Evolutionary conservation across 176 grass and related monocot species (phyloP).

Genomic region (Microstegium vimineum): DNA sequence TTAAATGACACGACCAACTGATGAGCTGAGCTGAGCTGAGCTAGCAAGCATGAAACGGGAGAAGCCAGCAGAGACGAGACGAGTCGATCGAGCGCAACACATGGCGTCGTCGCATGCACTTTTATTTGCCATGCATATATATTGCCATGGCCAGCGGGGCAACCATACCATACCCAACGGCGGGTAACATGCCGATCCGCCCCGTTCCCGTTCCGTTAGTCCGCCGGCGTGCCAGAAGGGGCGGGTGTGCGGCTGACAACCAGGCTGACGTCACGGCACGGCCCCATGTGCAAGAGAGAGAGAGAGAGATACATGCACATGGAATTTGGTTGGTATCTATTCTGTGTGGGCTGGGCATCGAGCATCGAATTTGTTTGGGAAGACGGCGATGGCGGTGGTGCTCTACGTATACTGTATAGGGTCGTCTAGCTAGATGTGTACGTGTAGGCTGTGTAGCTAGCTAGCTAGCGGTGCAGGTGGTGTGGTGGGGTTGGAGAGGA

Average conservation of each 20-base stretch:
- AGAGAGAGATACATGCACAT: too few species aligned
- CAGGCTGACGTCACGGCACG: slow-evolving; percentile 15
- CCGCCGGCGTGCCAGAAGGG: neutral
- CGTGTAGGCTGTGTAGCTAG: too few species aligned
- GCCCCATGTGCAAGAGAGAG: too few species aligned
- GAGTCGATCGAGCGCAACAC: neutral
- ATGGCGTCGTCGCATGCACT: slow-evolving; percentile 14
- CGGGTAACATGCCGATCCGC: slow-evolving; percentile 24
- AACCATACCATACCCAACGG: too few species aligned
- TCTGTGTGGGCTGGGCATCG: too few species aligned
- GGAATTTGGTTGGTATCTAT: too few species aligned
- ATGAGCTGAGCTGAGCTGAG: too few species aligned
- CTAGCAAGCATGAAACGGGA: too few species aligned
- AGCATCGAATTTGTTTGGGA: too few species aligned
- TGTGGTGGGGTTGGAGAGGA: neutral
- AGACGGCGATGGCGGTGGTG: slow-evolving; percentile 16
- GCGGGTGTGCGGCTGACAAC: neutral
- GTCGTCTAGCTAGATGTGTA: neutral
- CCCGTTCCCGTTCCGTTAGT: slow-evolving; percentile 19
- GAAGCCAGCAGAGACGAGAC: neutral
- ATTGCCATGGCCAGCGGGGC: too few species aligned
- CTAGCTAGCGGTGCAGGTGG: too few species aligned
- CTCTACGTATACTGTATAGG: neutral
- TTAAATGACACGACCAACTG: too few species aligned
- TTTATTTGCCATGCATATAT: neutral